phyloP scores from a whole-genome alignment of 108 stramenopile species.

The Pseudonitzschia multiseries region DNA sequence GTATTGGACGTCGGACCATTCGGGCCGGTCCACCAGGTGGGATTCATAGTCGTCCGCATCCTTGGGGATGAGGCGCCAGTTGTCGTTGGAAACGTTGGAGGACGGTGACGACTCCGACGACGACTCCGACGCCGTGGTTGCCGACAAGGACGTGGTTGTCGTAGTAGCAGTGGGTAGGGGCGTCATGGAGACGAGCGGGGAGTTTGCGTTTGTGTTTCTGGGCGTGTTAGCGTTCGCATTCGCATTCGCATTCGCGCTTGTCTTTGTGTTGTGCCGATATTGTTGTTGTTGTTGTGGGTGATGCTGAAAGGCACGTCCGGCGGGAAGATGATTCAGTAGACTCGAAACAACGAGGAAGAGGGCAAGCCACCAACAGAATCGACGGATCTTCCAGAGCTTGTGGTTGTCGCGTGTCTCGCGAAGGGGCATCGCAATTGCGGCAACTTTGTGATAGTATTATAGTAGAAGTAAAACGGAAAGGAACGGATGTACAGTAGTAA shows the following conservation, averaged over 20 bases:
- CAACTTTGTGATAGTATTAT: no score
- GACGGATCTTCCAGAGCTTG: background rate
- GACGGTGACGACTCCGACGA: background rate
- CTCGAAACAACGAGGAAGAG: background rate
- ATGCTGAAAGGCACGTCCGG: background rate
- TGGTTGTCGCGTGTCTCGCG: no score
- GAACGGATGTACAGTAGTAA: no score
- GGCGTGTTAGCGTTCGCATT: no score
- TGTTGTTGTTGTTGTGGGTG: slow-evolving; percentile 4
- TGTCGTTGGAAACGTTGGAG: slow-evolving; percentile 16
- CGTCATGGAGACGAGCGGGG: no score
- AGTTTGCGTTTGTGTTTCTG: no score
- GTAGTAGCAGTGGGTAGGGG: no score
- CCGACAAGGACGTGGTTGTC: no score
- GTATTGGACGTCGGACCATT: slow-evolving; percentile 68
- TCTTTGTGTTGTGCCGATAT: no score
- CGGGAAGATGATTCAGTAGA: background rate
- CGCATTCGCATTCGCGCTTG: no score
- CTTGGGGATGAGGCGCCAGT: slow-evolving; percentile 35
- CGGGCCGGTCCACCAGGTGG: slow-evolving; percentile 23
- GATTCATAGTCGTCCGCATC: slow-evolving; percentile 21
- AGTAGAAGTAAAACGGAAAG: no score
- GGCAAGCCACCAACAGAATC: background rate
- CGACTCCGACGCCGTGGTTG: no score
- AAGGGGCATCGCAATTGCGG: background rate